These are phyloP conservation scores for Fusarium sp. DNA, from an alignment of 2,329 filamentous ascomycete species.

Conservation along the genomic window DNA sequence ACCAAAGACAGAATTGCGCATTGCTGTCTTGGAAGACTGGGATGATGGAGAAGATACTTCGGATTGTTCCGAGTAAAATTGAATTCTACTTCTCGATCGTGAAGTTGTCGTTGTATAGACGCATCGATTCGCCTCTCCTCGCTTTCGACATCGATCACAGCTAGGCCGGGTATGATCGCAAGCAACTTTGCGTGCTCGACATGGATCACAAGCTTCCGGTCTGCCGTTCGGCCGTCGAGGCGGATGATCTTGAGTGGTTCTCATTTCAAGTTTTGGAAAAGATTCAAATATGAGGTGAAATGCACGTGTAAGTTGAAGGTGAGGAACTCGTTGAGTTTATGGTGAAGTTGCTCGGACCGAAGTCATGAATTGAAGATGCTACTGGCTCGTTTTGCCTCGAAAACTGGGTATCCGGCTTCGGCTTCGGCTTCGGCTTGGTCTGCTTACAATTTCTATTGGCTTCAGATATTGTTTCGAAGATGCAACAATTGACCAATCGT, in stretches of 20 bases:
- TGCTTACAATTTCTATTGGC: neutral
- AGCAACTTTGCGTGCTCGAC: conserved; percentile 28
- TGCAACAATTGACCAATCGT: neutral
- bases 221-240: conserved; percentile 23
- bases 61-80: neutral
- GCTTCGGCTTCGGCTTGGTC: conserved; percentile 8
- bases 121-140: conserved; percentile 48
- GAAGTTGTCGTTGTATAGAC: conserved; percentile 44
- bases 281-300: neutral
- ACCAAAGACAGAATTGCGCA: conserved; percentile 27
- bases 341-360: neutral
- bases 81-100: conserved; percentile 13
- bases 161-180: conserved; percentile 22
- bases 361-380: neutral
- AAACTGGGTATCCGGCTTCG: neutral
- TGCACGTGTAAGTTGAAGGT: neutral
- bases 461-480: neutral
- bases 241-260: neutral
- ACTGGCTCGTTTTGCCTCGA: neutral
- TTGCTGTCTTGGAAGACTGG: conserved; percentile 9
- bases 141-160: conserved; percentile 42
- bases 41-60: neutral
- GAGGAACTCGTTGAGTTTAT: neutral
- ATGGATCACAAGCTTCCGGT: conserved; percentile 25
- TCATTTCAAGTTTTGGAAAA: neutral